Evolutionary conservation across 2,329 filamentous ascomycete species (phyloP).

Genomic region (Neoascochyta sp.): DNA sequence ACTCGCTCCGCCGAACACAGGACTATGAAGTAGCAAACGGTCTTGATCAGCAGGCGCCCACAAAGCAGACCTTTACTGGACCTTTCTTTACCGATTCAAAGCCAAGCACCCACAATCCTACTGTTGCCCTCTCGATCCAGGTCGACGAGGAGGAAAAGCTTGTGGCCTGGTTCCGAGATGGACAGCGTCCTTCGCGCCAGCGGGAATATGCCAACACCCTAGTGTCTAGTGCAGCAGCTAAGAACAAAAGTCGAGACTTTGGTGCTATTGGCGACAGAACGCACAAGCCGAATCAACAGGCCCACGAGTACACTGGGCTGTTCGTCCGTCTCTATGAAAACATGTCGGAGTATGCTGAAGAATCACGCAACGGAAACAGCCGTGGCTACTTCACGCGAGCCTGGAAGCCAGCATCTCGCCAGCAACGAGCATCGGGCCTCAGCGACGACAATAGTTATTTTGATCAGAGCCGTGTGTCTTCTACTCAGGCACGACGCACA

Average conservation of each 20-base stretch:
- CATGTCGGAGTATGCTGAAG: conserved; percentile 41
- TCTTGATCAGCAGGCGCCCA: conserved; percentile 23
- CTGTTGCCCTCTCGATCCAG: conserved; percentile 17
- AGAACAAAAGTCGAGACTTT: conserved; percentile 6
- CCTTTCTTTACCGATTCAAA: conserved; percentile 36
- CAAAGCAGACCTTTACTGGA: conserved; percentile 35
- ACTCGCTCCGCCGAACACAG: conserved; percentile 13
- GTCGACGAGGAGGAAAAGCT: conserved; percentile 37
- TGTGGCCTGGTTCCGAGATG: conserved; percentile 41
- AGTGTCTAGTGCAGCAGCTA: conserved; percentile 15
- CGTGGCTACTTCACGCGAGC: conserved; percentile 39
- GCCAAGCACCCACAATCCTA: conserved; percentile 27
- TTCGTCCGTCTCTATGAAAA: conserved; percentile 45
- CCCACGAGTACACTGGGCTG: conserved; percentile 30
- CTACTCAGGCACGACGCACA: too few species aligned
- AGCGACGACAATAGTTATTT: conserved; percentile 43
- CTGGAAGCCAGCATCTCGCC: conserved; percentile 39
- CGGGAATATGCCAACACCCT: conserved; percentile 23
- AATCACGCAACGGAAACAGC: conserved; percentile 16
- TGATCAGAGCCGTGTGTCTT: background rate
- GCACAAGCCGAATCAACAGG: background rate
- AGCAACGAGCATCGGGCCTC: conserved; percentile 37
- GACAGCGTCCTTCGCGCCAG: conserved; percentile 24
- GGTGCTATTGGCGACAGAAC: conserved; percentile 13
- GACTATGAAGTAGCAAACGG: conserved; percentile 23